Evolutionary conservation across 2,329 filamentous ascomycete genomes (phyloP).

Genomic region (Aspergillus alliaceus): DNA sequence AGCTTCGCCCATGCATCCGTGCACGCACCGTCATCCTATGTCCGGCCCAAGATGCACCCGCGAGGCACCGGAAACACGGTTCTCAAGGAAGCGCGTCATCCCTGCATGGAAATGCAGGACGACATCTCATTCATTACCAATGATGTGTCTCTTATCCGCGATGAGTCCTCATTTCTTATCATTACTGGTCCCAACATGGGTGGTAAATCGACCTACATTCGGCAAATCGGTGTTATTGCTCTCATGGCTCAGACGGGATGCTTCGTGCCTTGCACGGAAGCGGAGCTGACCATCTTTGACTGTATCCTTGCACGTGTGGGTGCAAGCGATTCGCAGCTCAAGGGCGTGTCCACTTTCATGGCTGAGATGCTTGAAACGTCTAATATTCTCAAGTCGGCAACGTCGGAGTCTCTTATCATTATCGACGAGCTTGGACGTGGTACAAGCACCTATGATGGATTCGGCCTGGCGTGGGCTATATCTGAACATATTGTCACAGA

Average conservation of each 20-base stretch:
- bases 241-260: constrained; percentile 96
- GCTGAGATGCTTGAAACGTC: constrained; percentile 99
- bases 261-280: constrained; percentile 88
- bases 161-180: constrained; percentile 84
- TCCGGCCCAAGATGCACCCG: constrained; percentile 84
- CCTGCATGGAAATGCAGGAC: constrained; percentile 98
- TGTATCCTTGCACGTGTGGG: constrained; percentile 95
- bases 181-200: constrained; percentile 99
- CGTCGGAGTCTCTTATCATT: constrained; percentile 92
- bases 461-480: constrained; percentile 98
- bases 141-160: constrained; percentile 78
- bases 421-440: constrained; percentile 96
- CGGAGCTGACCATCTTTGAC: constrained; percentile 94
- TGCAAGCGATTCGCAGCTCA: constrained; percentile 93
- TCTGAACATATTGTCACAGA: constrained; percentile 96
- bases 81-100: constrained; percentile 90
- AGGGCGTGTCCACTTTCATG: constrained; percentile 99
- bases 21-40: constrained; percentile 88
- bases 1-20: constrained; percentile 91
- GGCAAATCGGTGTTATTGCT: constrained; percentile 93
- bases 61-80: constrained; percentile 86
- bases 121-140: constrained; percentile 99
- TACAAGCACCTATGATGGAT: constrained; percentile 97
- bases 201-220: constrained; percentile 97
- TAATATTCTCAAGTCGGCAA: constrained; percentile 96